Conservation (phyloP, 495 filamentous ascomycete genomes). For the Clavariopsis aquatica region DNA sequence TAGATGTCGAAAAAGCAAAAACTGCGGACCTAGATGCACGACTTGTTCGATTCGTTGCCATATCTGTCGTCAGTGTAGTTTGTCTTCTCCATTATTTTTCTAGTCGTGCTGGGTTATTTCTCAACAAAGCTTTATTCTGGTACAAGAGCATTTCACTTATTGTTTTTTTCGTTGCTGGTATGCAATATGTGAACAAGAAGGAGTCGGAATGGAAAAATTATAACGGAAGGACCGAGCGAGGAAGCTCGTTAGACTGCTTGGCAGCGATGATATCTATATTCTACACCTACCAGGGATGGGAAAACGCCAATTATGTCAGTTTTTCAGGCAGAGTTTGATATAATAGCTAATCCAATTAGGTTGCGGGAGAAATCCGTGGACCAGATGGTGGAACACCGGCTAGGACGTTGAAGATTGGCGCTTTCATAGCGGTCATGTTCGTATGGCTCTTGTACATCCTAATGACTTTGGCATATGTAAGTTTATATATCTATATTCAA, state of each 20-base stretch:
- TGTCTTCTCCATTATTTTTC: slow-evolving; percentile 25
- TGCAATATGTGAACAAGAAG: slow-evolving; percentile 3
- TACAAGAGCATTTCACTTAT: slow-evolving; percentile 19
- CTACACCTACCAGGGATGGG: slow-evolving; percentile 28
- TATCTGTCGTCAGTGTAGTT: slow-evolving; percentile 9
- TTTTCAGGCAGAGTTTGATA: neutral
- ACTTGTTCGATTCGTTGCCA: slow-evolving; percentile 21
- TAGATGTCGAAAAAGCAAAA: neutral
- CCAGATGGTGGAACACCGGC: neutral
- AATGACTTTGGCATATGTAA: neutral
- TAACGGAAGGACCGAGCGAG: neutral
- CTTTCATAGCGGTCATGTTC: neutral
- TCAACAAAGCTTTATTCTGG: slow-evolving; percentile 14
- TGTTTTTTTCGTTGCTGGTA: slow-evolving; percentile 18
- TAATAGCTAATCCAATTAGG: neutral
- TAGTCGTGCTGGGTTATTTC: slow-evolving; percentile 13
- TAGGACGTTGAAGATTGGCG: neutral
- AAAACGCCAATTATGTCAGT: slow-evolving; percentile 27
- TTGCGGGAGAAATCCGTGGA: neutral
- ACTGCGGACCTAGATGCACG: slow-evolving; percentile 20
- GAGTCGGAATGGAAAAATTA: slow-evolving; percentile 16
- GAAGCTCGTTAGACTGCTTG: slow-evolving; percentile 12
- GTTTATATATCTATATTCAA: neutral
- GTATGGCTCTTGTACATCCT: neutral
- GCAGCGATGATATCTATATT: slow-evolving; percentile 20